Evolutionary conservation across 2,329 filamentous ascomycete species (phyloP), one percentile per base, ranked within the genome.

Genomic region (Elsinoe ampelina): DNA sequence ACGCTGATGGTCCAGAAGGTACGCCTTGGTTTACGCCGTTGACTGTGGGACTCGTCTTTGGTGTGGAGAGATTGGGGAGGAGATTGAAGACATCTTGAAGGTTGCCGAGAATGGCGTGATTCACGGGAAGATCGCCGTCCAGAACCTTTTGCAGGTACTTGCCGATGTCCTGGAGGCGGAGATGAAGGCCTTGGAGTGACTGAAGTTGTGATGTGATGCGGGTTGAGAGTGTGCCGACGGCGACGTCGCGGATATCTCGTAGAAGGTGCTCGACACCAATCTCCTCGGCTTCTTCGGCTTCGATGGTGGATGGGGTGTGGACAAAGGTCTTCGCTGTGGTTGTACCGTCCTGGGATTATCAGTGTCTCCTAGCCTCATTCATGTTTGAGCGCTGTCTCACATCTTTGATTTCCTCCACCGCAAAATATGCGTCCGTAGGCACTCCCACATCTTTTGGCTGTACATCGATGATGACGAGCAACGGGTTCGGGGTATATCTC

Each of bases 51-150:
- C 67, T 73, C 4, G 87, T 82, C 58, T 81, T 79, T 30, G 92
- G 89, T 36, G 90, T 95, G 8, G 89, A 91, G 54, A 98, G 81
- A 73, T 98, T 98, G 48, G 93, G 93, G 20, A 98, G 83, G 42
- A 98, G 84, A 74, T 98, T 98, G 80, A 98, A 98, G 60, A 97
- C 89, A 68, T 98, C 93, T 76, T 98, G 93, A n/a, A 98, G 84
- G 69, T 96, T 95, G 63, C 92, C 93, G 26, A 98, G 82, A 61
- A 98, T 97, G 57, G 90, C 89, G 70, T 98, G 93, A 76, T 98
- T 98, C 68, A 97, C 86, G 3, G 93, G 93, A 35, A 98, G 80
- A 65, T 95, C 85, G 64, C 87, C 87, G 69, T 95, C 89, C 58
- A 96, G 83, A 8, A 98, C 93, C 73, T 96, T 97, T 71, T 95